phyloP scores from a whole-genome alignment of 177 flowering plant species.

The Tripterygium wilfordii region DNA sequence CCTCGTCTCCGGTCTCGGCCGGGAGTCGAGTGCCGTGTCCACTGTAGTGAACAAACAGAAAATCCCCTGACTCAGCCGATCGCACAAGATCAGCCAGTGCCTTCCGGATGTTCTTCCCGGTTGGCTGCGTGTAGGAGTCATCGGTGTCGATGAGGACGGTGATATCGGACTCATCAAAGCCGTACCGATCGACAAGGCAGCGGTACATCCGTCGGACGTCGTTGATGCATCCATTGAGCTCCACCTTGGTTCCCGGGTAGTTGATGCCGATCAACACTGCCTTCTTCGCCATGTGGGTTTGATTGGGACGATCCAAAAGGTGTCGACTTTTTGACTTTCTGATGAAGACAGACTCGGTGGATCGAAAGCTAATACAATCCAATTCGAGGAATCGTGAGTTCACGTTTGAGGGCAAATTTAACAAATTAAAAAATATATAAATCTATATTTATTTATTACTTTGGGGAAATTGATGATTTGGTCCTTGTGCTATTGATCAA shows the following conservation, averaged over 20 bases:
- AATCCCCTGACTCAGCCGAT: constrained; percentile 62
- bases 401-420: too few species aligned
- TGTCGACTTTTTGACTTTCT: too few species aligned
- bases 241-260: constrained; percentile 82
- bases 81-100: constrained; percentile 45
- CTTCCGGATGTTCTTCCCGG: constrained; percentile 76
- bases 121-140: constrained; percentile 65
- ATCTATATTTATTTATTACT: too few species aligned
- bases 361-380: too few species aligned
- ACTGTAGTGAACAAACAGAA: constrained; percentile 85
- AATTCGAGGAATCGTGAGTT: too few species aligned
- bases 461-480: too few species aligned
- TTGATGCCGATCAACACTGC: constrained; percentile 67
- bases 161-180: constrained; percentile 65
- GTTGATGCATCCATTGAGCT: constrained; percentile 89
- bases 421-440: too few species aligned
- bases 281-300: constrained; percentile 64
- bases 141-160: constrained; percentile 84
- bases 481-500: too few species aligned
- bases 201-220: constrained; percentile 65
- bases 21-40: constrained; percentile 98
- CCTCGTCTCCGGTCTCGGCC: constrained; percentile 95
- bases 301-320: too few species aligned
- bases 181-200: constrained; percentile 60
- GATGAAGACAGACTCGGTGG: too few species aligned